Evolutionary conservation across 495 filamentous ascomycete genomes (phyloP), one percentile per base, ranked within the genome.

Genomic region (Hyaloscypha bicolor): DNA sequence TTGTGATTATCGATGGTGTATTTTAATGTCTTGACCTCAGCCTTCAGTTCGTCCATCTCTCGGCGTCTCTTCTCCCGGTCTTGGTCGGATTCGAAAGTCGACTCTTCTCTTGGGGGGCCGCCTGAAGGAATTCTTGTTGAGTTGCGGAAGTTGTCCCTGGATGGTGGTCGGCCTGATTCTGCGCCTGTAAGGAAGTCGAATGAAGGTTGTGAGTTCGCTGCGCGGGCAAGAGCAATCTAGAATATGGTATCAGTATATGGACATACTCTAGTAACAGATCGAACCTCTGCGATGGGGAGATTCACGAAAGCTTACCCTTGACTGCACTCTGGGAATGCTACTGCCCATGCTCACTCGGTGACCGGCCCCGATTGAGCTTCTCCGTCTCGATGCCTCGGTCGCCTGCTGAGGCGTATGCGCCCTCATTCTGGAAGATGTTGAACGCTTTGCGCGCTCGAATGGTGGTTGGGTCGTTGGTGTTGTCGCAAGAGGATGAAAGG

Each of bases 1-100:
- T 93, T 93, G 67, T 92, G 80, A 81, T 73, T 94, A 83, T 76
- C 81, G 30, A 85, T 76, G 9, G 79, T 81, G 69, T 84, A 85
- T n/a, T 78, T 79, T 60, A 86, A 74, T 0, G 80, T 85, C 53
- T 81, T 83, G 6, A 85, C 68, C 56, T 86, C 84, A 37, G 83
- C 84, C 69, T 85, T 86, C 35, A 86, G 76, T 70, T 85, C 83
- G 62, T 85, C 82, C 45, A 72, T 9, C 35, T 72, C 70, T 29
- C 48, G 45, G 2, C 64, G 64, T 29, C 69, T 55, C 58, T 68
- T 71, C 30, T 71, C 69, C 16, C 52, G 52, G 25, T 74, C 66
- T 12, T 69, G 45, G 3, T 71, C 71, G 9, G 63, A 56, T 33
- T 68, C 71, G 9, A 45, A 39, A 31, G 8, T 56, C 69, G 66